Base-by-base conservation (phyloP, 176 grass and related monocot species). In the Eleusine indica region DNA sequence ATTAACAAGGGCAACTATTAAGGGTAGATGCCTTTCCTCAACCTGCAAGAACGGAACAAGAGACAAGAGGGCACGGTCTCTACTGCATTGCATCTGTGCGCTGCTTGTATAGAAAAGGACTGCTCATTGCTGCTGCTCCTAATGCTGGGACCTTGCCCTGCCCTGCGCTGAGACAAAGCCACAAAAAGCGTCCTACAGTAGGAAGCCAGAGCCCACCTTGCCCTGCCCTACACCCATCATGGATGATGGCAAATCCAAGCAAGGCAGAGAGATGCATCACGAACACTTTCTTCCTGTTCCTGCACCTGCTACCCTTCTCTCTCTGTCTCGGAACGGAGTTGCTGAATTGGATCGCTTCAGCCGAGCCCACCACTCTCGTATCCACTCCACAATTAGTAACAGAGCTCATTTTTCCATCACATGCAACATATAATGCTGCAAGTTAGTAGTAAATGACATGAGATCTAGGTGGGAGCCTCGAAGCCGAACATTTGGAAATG, bases 11-110 rank as follows among this genome's bases (percentile, higher is more conserved):
- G 21, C 54, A 21, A 47, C 54, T 25, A 25, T 25, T 25, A 58
- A 58, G 54, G 5, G 60, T 4, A 63, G 61, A 25, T 35, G 29
- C 30, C 82, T 90, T 82, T 67, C 71, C 65, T 3, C 41, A 40
- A 37, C 15, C 41, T 58, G 58, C 58, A 73, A 67, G 67, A 41
- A 53, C 51, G 17, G 79, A 61, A 86, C 73, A 90, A 86, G 88
- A 68, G 75, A 77, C 83, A 73, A 66, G 66, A 76, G 78, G 83
- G 70, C 74, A 71, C 64, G 82, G 71, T 38, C 56, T 21, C 10
- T 62, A n/a, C 57, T 61, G 58, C 58, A 52, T 16, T 14, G 4
- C 10, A 49, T 35, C 32, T 35, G 32, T 35, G 32, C 2, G 32
- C 32, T 35, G 32, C 32, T 35, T 35, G 32, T 35, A 62, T 35